Base-by-base conservation (phyloP, 1,139 yeast genomes). In the Lodderomyces elongisporus region DNA sequence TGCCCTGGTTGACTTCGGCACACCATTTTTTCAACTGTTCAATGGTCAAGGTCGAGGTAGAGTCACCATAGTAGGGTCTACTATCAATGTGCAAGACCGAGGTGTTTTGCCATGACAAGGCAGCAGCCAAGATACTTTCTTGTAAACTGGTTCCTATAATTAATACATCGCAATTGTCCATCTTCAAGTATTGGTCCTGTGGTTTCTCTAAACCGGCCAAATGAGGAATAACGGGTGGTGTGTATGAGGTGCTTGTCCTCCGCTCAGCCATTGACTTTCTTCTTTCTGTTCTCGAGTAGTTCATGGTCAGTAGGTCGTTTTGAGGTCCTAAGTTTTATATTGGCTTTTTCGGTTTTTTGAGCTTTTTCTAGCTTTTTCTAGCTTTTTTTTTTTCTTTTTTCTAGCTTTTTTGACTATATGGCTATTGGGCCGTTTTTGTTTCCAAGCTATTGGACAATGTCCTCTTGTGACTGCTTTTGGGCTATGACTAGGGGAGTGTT, bases 41-140 rank as follows among this genome's bases (percentile, higher is more conserved):
- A 32, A 87, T 77, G 16, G 95, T 83, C 39, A 91, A 62, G 10
- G 96, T 84, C 4, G 96, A 89, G 28, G 80, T 73, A 33, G 82
- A 71, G 53, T 88, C 97, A 9, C 98, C 99, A 51, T 91, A 91
- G 55, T 84, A 81, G 25, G 75, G 70, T 49, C 85, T 82, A 36
- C 77, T 67, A 55, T 91, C 98, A 30, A 91, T 77, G 55, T 91
- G 98, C 35, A 91, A 66, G 13, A 91, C 96, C 43, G 73, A 79
- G 13, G 91, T 80, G 10, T 97, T 97, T 50, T 87, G 96, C 97
- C 98, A 91, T 12, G 96, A 83, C 36, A 91, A 67, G 0, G 97
- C 91, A 3, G 97, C 95, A 0, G 97, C 96, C 36, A 89, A 62
- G 10, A 93, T 79, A 47, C 88, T 77, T 57, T 93, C 96, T 3